phyloP scores from a whole-genome alignment of 2,329 filamentous ascomycete species.

The Triangularia setosa region DNA sequence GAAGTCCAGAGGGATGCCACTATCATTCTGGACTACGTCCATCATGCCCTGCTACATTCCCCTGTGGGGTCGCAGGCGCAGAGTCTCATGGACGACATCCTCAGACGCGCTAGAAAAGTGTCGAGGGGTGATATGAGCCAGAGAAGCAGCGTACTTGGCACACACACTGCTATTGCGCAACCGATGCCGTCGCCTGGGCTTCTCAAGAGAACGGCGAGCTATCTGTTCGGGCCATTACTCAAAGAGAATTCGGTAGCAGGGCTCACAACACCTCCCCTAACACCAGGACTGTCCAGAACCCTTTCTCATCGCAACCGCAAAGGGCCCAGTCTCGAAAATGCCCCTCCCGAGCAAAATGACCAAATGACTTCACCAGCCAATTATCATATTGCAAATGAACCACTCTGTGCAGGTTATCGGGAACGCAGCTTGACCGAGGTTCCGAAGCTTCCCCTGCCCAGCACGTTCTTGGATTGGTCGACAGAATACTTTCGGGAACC shows the following conservation, averaged over 20 bases:
- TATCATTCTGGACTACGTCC: constrained; percentile 80
- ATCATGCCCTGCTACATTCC: constrained; percentile 73
- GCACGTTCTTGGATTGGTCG: constrained; percentile 89
- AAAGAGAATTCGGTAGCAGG: constrained; percentile 39
- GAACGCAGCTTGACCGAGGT: constrained; percentile 55
- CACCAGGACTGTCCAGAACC: constrained; percentile 34
- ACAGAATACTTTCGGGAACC: constrained; percentile 97
- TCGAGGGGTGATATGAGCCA: constrained; percentile 41
- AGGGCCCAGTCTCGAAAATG: constrained; percentile 39
- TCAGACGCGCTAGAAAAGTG: constrained; percentile 46
- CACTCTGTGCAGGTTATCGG: constrained; percentile 72
- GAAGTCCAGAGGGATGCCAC: constrained; percentile 85
- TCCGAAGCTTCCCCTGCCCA: constrained; percentile 70
- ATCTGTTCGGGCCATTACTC: constrained; percentile 57
- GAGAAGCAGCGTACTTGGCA: constrained; percentile 41
- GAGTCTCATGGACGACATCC: constrained; percentile 69
- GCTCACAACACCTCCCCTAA: constrained; percentile 3
- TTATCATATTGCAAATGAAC: constrained; percentile 73
- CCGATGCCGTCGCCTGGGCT: constrained; percentile 54
- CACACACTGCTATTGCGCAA: constrained; percentile 34
- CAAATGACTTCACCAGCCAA: constrained; percentile 60
- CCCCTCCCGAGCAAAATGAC: constrained; percentile 73
- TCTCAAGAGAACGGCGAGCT: constrained; percentile 60
- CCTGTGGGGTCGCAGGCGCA: constrained; percentile 68
- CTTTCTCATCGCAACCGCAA: constrained; percentile 39